Evolutionary conservation across 192 early-diverging fungal species (phyloP), one percentile per base, ranked within the genome.

Genomic region (Podila epigama): DNA sequence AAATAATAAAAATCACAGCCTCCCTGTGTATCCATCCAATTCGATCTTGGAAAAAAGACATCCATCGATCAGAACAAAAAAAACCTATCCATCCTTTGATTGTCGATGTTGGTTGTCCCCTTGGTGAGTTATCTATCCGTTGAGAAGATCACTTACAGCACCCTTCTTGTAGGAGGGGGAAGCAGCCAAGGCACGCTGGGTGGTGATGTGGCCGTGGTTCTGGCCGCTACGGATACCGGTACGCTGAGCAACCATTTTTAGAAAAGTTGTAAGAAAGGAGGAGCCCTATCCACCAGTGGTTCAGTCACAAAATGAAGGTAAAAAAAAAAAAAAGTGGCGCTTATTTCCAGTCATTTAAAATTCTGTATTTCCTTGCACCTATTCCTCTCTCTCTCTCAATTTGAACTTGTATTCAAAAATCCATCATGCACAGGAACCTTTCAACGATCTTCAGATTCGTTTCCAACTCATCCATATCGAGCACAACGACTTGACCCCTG

Each of bases 141-240:
- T 6, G 7, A 18, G n/a, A 18, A 4, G 44, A 22, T 22, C 25
- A 48, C 44, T 48, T 48, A 48, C 44, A 48, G 5, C 92, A 60
- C 95, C 95, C 87, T 93, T 97, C 81, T 87, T 85, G 85, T 89
- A 84, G 66, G 85, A 84, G 59, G 91, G 91, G 82, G 92, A 93
- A 50, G 65, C 81, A 79, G 87, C 83, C 71, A 89, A 77, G 63
- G 80, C 87, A 62, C 91, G 89, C 62, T 81, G 81, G 64, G 96
- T 90, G 75, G 91, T 92, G 85, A 93, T 83, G 90, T 93, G 95
- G 60, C 97, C 97, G 82, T 91, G 90, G 92, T 97, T 98, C 84
- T 90, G 82, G 79, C 97, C 97, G 68, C 85, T 86, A 79, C 87
- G 88, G 80, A 99, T 90, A 75, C 97, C 97, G 70, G 91, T 87